Percentiles rank a stretch among this genome's conserved stretches.
Evolutionary conservation across 1,284 basidiomycete genomes (phyloP).

Genomic region (Earliella scabrosa): DNA sequence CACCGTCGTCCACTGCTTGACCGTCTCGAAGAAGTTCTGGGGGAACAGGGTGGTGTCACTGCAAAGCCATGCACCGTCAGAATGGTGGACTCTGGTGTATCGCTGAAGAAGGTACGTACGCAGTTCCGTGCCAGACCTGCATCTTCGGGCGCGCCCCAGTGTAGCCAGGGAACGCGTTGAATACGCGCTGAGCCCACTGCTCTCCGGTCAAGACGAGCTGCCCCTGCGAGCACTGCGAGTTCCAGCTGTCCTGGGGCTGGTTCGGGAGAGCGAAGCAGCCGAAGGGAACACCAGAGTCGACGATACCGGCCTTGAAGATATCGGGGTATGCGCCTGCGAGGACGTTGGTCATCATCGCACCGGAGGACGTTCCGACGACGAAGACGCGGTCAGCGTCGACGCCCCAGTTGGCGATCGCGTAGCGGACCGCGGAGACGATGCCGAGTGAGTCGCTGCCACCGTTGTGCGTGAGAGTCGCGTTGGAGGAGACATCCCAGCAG

Average conservation of each 20-base stretch:
- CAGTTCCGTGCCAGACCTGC: slow-evolving; percentile 59
- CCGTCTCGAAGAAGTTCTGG: slow-evolving; percentile 53
- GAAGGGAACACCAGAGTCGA: slow-evolving; percentile 57
- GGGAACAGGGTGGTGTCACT: slow-evolving; percentile 55
- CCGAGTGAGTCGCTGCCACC: slow-evolving; percentile 57
- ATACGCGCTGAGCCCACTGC: slow-evolving; percentile 53
- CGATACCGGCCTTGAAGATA: slow-evolving; percentile 51
- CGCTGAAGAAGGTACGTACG: slow-evolving; percentile 38
- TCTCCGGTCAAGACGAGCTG: slow-evolving; percentile 48
- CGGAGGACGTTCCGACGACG: slow-evolving; percentile 55
- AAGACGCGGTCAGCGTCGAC: slow-evolving; percentile 51
- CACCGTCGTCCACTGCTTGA: slow-evolving; percentile 38
- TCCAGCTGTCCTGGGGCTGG: slow-evolving; percentile 47
- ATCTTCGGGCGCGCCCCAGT: slow-evolving; percentile 55
- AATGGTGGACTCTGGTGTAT: too few species aligned
- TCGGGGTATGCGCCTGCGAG: slow-evolving; percentile 59
- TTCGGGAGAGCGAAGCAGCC: slow-evolving; percentile 54
- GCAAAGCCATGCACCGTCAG: not conserved
- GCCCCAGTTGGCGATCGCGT: slow-evolving; percentile 51
- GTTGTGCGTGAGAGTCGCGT: slow-evolving; percentile 56
- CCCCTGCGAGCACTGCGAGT: slow-evolving; percentile 44
- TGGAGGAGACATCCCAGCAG: slow-evolving; percentile 61
- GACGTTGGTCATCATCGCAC: slow-evolving; percentile 68
- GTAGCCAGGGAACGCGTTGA: slow-evolving; percentile 52
- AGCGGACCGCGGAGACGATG: slow-evolving; percentile 52